Conservation (phyloP, 176 grass and related monocot species). For the Oryza meridionalis region DNA sequence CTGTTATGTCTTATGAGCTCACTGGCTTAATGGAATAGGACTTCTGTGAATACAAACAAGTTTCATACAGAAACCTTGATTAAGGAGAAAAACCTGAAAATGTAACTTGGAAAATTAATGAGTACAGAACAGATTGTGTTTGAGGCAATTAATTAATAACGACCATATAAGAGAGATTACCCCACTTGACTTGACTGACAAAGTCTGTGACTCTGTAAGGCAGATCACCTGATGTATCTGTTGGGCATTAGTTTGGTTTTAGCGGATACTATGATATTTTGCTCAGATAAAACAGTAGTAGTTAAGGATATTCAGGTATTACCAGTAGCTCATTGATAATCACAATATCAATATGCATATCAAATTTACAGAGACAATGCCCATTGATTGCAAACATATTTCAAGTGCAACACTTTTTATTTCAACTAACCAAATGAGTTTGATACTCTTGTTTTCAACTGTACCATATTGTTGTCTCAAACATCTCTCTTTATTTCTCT, state of each 20-base stretch:
- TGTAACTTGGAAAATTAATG: background rate
- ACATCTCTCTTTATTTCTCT: constrained; percentile 11
- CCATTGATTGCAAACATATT: background rate
- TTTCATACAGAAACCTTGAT: constrained; percentile 3
- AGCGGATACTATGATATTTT: background rate
- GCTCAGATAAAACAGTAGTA: background rate
- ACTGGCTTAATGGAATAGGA: constrained; percentile 5
- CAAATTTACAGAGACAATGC: background rate
- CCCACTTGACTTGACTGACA: background rate
- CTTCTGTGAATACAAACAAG: background rate
- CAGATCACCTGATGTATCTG: background rate
- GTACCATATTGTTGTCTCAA: constrained; percentile 30
- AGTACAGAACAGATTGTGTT: background rate
- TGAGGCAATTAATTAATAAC: constrained; percentile 6
- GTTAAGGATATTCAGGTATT: constrained; percentile 1
- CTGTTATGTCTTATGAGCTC: background rate
- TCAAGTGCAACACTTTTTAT: constrained; percentile 7
- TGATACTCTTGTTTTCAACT: constrained; percentile 16
- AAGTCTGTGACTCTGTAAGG: background rate
- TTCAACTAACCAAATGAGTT: constrained; percentile 1
- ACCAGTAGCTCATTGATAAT: background rate
- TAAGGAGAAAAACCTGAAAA: background rate
- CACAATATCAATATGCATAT: background rate
- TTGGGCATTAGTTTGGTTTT: constrained; percentile 25
- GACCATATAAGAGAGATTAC: background rate